A percentile compares a stretch with the other conserved stretches of the same genome.
These are phyloP conservation scores for Echria macrotheca DNA, from an alignment of 495 filamentous ascomycete genomes.

Conservation along the genomic window DNA sequence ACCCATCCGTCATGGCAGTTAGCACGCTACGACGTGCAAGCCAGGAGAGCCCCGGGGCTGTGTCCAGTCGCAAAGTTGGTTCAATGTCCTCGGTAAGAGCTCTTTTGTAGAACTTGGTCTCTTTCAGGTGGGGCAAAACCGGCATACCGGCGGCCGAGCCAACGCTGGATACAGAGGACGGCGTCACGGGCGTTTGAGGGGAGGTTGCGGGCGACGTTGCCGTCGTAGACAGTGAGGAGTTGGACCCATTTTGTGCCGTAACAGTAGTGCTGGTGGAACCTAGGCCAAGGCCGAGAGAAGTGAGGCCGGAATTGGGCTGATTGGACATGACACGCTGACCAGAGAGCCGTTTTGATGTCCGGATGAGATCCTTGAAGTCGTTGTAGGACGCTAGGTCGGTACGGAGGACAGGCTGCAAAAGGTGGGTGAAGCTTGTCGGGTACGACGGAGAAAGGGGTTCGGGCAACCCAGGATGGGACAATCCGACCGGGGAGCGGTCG, in stretches of 20 bases:
- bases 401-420: constrained; percentile 76
- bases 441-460: constrained; percentile 69
- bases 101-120: constrained; percentile 91
- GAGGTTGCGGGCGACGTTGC: constrained; percentile 36
- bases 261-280: constrained; percentile 36
- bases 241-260: constrained; percentile 30
- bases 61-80: constrained; percentile 83
- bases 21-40: constrained; percentile 78
- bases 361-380: constrained; percentile 77
- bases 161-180: constrained; percentile 40
- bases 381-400: constrained; percentile 74
- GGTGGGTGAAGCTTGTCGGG: constrained; percentile 76
- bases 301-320: constrained; percentile 14
- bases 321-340: constrained; percentile 13
- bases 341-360: constrained; percentile 57
- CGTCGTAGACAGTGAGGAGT: constrained; percentile 35
- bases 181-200: constrained; percentile 48
- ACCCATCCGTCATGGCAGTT: constrained; percentile 78
- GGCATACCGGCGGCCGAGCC: constrained; percentile 27
- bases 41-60: constrained; percentile 88
- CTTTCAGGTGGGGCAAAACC: constrained; percentile 56
- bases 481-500: constrained; percentile 32
- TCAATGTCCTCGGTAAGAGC: constrained; percentile 85
- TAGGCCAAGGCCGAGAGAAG: constrained; percentile 48
- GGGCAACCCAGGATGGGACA: constrained; percentile 37